Evolutionary conservation across 306 rosid genomes (phyloP), one percentile per base, ranked within the genome.

Genomic region (Adenanthera pavonina): DNA sequence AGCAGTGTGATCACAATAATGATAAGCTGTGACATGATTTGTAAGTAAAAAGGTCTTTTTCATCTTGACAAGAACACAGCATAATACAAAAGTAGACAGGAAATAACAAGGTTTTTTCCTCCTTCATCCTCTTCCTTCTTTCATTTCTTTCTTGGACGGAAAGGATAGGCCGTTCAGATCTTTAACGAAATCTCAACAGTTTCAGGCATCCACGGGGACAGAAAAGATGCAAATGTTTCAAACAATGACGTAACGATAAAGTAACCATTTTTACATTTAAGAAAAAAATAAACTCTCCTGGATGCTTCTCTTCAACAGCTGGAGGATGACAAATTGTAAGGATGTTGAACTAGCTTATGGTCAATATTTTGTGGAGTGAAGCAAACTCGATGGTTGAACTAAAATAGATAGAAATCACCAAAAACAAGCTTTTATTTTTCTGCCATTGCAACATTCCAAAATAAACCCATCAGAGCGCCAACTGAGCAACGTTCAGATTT

Each of bases 401-500:
- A 49, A 49, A 49, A 52, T 14, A 52, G 6, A 17, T 16, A n/a
- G 60, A 5, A 54, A 7, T n/a, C 10, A 56, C 1, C 10, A n/a
- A 19, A 25, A n/a, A 56, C 19, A 20, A 6, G 17, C 57, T 53
- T 16, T 46, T 15, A 9, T 56, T 56, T 56, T 19, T 67, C 38
- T 2, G 34, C 51, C 59, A 77, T 34, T 41, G 47, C 4, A 81
- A 34, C 44, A 62, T 61, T 62, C 46, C 49, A 46, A 43, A 13
- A 7, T 62, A 69, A 74, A 69, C 46, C 14, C 54, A 14, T 48
- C 56, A 72, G 71, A 20, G 34, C 8, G 33, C 1, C 34, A 52
- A 83, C 53, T 66, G 34, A 20, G 70, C 49, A 83, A 36, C 54
- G 41, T 49, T 76, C 46, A 16, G 19, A 61, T 59, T 60, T 76